Base-by-base conservation (phyloP, 2,329 filamentous ascomycete genomes). In the Coleophoma eucalyptorum region DNA sequence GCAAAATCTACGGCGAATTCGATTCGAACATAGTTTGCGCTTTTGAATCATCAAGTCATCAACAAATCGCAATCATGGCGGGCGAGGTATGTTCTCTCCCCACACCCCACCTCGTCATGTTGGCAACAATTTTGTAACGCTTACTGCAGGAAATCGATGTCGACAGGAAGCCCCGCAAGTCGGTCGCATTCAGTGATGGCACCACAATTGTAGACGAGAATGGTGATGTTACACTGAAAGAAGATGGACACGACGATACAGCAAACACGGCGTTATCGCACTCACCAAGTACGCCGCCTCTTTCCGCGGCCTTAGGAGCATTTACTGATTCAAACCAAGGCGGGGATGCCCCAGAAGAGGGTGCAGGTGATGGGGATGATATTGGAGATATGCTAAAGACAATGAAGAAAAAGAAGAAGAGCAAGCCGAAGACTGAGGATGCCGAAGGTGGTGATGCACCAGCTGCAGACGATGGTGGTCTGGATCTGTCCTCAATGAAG, bases 151-250 rank as follows among this genome's bases (percentile, higher is more conserved):
- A 63, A 51, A 51, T 50, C 41, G 50, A 64, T 41, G 58, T 61
- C 18, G 79, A 85, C 64, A 80, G 81, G 67, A 91, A 89, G 72
- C 84, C 87, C 65, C 88, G 92, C 74, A 96, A 97, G 76, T 95
- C 90, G 43, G 93, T 97, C 65, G 86, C 91, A 58, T 97, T 97
- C 72, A 92, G 87, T 68, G 89, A 94, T 72, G 89, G 90, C 66
- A 83, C 90, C 63, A 81, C 89, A 59, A 84, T 96, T 64, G 92
- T 97, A 69, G 89, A 96, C 76, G 83, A 84, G 72, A 89, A 96
- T 79, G 93, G 93, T 64, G 83, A 86, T 68, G 84, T 97, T 67
- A 90, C 83, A 65, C 85, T 88, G 72, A 79, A 83, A 69, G 83
- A 89, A 69, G 81, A 85, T 60, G 78, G 81, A 62, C 71, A 77